Percentiles rank a stretch among this genome's conserved stretches.
These are phyloP conservation scores for Sporothrix pallida DNA, from an alignment of 2,329 filamentous ascomycete species.

Conservation along the genomic window DNA sequence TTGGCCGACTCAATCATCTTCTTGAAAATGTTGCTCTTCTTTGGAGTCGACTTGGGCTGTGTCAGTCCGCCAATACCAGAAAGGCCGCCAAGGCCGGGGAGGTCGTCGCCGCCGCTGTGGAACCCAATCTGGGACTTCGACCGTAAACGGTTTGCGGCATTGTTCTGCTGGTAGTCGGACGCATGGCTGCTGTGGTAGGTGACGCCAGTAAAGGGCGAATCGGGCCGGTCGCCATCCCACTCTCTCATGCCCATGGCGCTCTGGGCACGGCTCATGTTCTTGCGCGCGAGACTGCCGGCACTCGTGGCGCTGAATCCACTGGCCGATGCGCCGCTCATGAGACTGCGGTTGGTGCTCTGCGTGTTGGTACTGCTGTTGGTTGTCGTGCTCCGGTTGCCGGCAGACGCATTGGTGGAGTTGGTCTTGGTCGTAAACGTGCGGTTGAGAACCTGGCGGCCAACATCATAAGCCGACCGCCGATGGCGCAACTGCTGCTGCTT, in stretches of 20 bases:
- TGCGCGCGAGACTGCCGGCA: slow-evolving; percentile 87
- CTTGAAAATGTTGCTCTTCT: slow-evolving; percentile 87
- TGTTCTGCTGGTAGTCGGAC: slow-evolving; percentile 57
- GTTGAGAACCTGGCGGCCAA: slow-evolving; percentile 71
- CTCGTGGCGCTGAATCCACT: slow-evolving; percentile 93
- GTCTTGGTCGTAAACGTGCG: slow-evolving; percentile 90
- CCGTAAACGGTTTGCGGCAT: slow-evolving; percentile 40
- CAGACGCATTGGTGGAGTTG: slow-evolving; percentile 78
- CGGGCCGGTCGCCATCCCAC: slow-evolving; percentile 60
- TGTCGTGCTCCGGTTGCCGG: slow-evolving; percentile 69
- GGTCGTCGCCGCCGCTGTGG: slow-evolving; percentile 57
- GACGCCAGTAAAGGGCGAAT: slow-evolving; percentile 74
- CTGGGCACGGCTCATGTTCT: slow-evolving; percentile 63
- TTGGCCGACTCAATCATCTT: slow-evolving; percentile 94
- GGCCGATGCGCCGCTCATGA: slow-evolving; percentile 94
- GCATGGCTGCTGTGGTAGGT: slow-evolving; percentile 91
- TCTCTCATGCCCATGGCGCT: slow-evolving; percentile 69
- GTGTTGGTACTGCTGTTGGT: slow-evolving; percentile 72
- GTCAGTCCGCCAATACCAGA: slow-evolving; percentile 79
- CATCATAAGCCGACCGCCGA: slow-evolving; percentile 79
- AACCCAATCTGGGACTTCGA: slow-evolving; percentile 71
- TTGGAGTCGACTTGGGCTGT: slow-evolving; percentile 72
- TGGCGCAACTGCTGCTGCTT: slow-evolving; percentile 59
- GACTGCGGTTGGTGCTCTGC: slow-evolving; percentile 77
- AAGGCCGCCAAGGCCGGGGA: slow-evolving; percentile 49